Conservation (phyloP, 306 rosid genomes). For the Cucumis sativus region Cucumber_9930_V3 NC_026656.2:3352501-3353000, state of each 20-base stretch:
- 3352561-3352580: background rate
- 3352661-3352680: background rate
- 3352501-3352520: background rate
- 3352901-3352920: background rate
- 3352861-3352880: background rate
- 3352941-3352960: background rate
- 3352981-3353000: background rate
- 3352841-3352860: background rate
- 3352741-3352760: background rate
- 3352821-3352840: background rate
- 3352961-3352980: background rate
- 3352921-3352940: background rate
- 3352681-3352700: background rate
- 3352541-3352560: background rate
- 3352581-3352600: background rate
- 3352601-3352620: background rate
- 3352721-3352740: background rate
- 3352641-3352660: background rate
- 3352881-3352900: background rate
- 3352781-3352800: background rate
- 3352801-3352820: background rate
- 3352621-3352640: background rate
- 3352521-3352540: background rate
- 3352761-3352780: background rate
- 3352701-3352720: background rate